Conservation (phyloP, 176 grass and related monocot species). For the Aegilops longissima region DNA sequence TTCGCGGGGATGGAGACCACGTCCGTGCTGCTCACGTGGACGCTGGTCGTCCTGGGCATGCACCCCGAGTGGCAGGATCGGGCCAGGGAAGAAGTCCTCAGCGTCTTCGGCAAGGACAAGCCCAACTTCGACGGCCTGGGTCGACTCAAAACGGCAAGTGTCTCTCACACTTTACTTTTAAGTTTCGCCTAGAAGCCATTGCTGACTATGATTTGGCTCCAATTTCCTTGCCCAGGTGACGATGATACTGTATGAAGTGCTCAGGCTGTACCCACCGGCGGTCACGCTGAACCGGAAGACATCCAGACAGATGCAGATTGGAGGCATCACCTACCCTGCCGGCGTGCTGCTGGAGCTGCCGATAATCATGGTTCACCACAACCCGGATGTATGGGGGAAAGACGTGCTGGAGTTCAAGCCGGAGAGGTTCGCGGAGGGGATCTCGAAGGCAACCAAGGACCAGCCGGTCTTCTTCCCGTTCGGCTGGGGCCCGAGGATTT, state of each 20-base stretch:
- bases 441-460: conserved; percentile 60
- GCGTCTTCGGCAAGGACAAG: conserved; percentile 38
- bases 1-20: conserved; percentile 75
- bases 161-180: background rate
- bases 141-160: conserved; percentile 63
- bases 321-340: conserved; percentile 48
- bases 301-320: conserved; percentile 48
- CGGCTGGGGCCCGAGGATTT: conserved; percentile 67
- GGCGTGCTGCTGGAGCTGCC: conserved; percentile 56
- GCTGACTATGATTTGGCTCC: background rate
- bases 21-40: conserved; percentile 65
- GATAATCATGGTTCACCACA: conserved; percentile 59
- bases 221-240: conserved; percentile 40
- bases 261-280: conserved; percentile 63
- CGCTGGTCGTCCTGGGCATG: conserved; percentile 44
- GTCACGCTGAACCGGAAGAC: conserved; percentile 31
- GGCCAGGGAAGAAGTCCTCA: conserved; percentile 64
- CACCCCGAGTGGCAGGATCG: conserved; percentile 62
- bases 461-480: conserved; percentile 61
- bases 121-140: conserved; percentile 48
- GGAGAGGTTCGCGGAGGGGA: conserved; percentile 56
- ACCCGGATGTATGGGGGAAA: conserved; percentile 54
- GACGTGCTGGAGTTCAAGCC: conserved; percentile 65
- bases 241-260: conserved; percentile 77
- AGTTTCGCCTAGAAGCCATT: background rate